Percentiles rank a stretch among this genome's conserved stretches.
These are phyloP conservation scores for Debaryomyces prosopidis DNA, from an alignment of 805 yeast genomes.

Conservation along the genomic window DNA sequence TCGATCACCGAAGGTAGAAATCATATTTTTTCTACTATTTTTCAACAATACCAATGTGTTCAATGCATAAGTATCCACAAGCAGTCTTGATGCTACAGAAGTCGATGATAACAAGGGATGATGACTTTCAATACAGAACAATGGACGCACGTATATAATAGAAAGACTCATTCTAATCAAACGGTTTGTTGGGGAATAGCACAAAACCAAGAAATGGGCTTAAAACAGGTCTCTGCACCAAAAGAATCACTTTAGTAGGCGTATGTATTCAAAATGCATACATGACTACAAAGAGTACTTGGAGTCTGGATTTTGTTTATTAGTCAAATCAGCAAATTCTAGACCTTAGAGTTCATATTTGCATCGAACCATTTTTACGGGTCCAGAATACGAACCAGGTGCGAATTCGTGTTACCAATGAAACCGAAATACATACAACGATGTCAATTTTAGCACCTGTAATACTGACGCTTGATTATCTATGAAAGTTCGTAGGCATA, in stretches of 20 bases:
- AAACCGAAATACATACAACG: slow-evolving; percentile 5
- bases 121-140: too few species aligned
- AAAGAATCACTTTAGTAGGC: too few species aligned
- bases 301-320: slow-evolving; percentile 53
- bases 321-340: slow-evolving; percentile 56
- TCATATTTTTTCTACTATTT: too few species aligned
- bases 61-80: too few species aligned
- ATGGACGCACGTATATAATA: background rate
- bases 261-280: too few species aligned
- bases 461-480: slow-evolving; percentile 24
- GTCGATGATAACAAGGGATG: too few species aligned
- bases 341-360: slow-evolving; percentile 26
- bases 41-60: too few species aligned
- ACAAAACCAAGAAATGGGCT: too few species aligned
- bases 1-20: too few species aligned
- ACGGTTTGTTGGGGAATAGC: slow-evolving; percentile 11
- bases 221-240: too few species aligned
- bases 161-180: background rate
- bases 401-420: background rate
- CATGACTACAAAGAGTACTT: slow-evolving; percentile 31
- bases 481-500: slow-evolving; percentile 27
- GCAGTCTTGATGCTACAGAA: too few species aligned
- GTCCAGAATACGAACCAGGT: background rate
- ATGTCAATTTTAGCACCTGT: slow-evolving; percentile 19
- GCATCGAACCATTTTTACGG: slow-evolving; percentile 22